phyloP scores from a whole-genome alignment of 1,139 yeast species.

The Saccharomyces hybrid region DNA sequence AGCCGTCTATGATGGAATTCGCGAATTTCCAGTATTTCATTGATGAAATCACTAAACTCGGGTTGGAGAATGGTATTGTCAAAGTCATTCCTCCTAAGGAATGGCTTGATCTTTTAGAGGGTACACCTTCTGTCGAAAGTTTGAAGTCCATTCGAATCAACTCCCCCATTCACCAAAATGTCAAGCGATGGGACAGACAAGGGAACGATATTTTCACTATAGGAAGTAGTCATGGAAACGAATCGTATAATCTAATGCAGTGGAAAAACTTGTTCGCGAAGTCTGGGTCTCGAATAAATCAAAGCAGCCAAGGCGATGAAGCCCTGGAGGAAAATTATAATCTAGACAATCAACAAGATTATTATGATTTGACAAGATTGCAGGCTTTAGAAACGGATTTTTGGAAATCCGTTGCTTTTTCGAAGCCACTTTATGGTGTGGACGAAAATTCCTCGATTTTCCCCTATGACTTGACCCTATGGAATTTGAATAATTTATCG shows the following conservation, averaged over 20 bases:
- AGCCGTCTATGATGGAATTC: slow-evolving; percentile 53
- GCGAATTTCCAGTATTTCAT: slow-evolving; percentile 59
- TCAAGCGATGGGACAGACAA: slow-evolving; percentile 52
- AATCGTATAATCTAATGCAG: neutral
- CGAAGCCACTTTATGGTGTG: slow-evolving; percentile 43
- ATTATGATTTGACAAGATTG: neutral
- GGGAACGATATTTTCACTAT: neutral
- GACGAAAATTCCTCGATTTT: slow-evolving; percentile 21
- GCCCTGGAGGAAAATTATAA: neutral
- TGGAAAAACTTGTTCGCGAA: neutral
- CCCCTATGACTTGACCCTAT: neutral
- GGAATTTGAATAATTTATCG: neutral
- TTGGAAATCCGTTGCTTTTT: neutral
- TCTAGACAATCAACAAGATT: neutral
- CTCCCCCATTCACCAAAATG: slow-evolving; percentile 71
- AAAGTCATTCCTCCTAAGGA: slow-evolving; percentile 70
- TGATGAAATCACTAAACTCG: slow-evolving; percentile 55
- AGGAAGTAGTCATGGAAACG: neutral
- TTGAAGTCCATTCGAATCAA: slow-evolving; percentile 38
- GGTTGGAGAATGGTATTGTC: slow-evolving; percentile 71
- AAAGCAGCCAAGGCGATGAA: neutral
- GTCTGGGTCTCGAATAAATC: neutral
- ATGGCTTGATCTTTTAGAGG: slow-evolving; percentile 39
- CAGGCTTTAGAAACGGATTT: neutral
- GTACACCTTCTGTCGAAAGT: slow-evolving; percentile 13